Percentiles rank a stretch among this genome's conserved stretches.
These are phyloP conservation scores for Hypoxylon sp. DNA, from an alignment of 2,329 filamentous ascomycete species.

Conservation along the genomic window DNA sequence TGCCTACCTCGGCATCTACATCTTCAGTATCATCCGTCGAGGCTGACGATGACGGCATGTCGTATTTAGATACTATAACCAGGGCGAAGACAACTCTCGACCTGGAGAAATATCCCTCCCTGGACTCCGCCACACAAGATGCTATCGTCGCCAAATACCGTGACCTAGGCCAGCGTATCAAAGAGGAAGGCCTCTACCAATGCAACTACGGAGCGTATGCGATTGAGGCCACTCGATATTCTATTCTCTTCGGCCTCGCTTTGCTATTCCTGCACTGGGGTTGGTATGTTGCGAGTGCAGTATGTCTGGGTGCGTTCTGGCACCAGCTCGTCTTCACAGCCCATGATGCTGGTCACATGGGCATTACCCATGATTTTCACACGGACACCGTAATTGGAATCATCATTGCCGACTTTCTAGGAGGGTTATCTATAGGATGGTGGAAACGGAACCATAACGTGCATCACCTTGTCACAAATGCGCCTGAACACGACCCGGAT, in stretches of 20 bases:
- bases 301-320: slow-evolving; percentile 87
- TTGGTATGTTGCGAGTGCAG: slow-evolving; percentile 77
- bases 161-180: slow-evolving; percentile 77
- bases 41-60: slow-evolving; percentile 64
- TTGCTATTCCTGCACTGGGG: slow-evolving; percentile 70
- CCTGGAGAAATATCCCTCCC: slow-evolving; percentile 81
- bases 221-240: slow-evolving; percentile 79
- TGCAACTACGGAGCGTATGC: slow-evolving; percentile 87
- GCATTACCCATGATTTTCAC: slow-evolving; percentile 91
- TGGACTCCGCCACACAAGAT: slow-evolving; percentile 80
- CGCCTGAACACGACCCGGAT: slow-evolving; percentile 94
- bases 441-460: slow-evolving; percentile 98
- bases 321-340: slow-evolving; percentile 94
- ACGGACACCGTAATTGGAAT: slow-evolving; percentile 89
- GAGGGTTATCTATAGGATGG: slow-evolving; percentile 92
- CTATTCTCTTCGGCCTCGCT: slow-evolving; percentile 72
- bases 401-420: slow-evolving; percentile 87
- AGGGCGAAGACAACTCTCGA: slow-evolving; percentile 81
- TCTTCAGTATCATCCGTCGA: slow-evolving; percentile 70
- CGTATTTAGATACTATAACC: slow-evolving; percentile 79
- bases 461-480: slow-evolving; percentile 96
- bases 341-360: slow-evolving; percentile 97
- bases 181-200: slow-evolving; percentile 80
- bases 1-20: slow-evolving; percentile 61
- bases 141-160: slow-evolving; percentile 85